A percentile compares a stretch with the other conserved stretches of the same genome.
Evolutionary conservation across 306 rosid genomes (phyloP).

Genomic region (Prunus salicina): DNA sequence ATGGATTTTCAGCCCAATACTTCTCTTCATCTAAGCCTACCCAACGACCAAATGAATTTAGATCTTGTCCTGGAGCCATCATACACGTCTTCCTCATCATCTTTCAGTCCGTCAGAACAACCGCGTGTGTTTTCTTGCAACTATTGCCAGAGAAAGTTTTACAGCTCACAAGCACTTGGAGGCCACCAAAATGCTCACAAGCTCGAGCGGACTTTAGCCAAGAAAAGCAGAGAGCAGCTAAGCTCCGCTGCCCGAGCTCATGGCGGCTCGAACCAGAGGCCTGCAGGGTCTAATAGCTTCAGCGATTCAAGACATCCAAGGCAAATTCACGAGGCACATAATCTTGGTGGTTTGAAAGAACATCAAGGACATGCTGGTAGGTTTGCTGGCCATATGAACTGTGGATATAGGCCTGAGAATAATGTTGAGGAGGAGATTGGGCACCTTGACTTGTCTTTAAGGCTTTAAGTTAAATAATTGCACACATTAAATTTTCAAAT

Average conservation of each 20-base stretch:
- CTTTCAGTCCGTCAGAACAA: slow-evolving; percentile 35
- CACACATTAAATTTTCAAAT: neutral
- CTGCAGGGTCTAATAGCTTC: neutral
- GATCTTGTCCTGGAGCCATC: slow-evolving; percentile 67
- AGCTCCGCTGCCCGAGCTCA: slow-evolving; percentile 31
- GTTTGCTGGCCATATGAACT: slow-evolving; percentile 9
- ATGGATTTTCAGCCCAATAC: slow-evolving; percentile 68
- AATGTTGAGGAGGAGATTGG: slow-evolving; percentile 56
- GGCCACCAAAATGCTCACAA: slow-evolving; percentile 97
- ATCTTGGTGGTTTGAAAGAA: slow-evolving; percentile 1
- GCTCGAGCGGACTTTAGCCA: slow-evolving; percentile 80
- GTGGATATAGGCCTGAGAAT: slow-evolving; percentile 32
- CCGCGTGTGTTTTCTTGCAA: slow-evolving; percentile 69
- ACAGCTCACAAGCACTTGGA: slow-evolving; percentile 86
- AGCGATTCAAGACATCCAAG: slow-evolving; percentile 6
- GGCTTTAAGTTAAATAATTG: slow-evolving; percentile 46
- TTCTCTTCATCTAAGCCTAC: slow-evolving; percentile 44
- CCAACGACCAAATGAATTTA: slow-evolving; percentile 38
- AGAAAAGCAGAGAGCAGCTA: slow-evolving; percentile 70
- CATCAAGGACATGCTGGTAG: slow-evolving; percentile 23
- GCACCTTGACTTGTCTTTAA: slow-evolving; percentile 79
- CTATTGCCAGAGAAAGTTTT: slow-evolving; percentile 81
- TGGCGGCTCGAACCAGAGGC: neutral
- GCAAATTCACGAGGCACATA: neutral
- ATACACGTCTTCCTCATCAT: slow-evolving; percentile 33